Base-by-base conservation (phyloP, 2,329 filamentous ascomycete species). In the Whalleya microplaca region DNA sequence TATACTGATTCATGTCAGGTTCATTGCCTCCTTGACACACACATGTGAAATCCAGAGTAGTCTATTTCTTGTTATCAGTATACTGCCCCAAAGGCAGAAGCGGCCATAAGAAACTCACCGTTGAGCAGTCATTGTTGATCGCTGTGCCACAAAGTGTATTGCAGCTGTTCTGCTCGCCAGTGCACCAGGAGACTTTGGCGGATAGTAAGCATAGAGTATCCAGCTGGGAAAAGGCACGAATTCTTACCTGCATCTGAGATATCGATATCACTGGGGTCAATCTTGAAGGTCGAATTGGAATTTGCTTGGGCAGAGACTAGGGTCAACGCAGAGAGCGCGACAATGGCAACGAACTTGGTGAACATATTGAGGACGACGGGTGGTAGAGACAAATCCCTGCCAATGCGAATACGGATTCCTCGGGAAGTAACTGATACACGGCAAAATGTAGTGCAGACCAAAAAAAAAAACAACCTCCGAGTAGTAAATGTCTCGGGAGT, bases 1-100 rank as follows among this genome's bases (percentile, higher is more conserved):
- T 64, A 73, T 83, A 85, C 69, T 80, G 77, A 69, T 83, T 73
- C 45, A 85, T 76, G 55, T 78, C 80, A 14, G 82, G 81, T 6
- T 75, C 73, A 45, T 75, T 77, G 65, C 69, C 72, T 71, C 84
- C 82, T 32, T 67, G 51, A 75, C 83, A 85, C 16, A 71, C 75
- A 71, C 83, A 85, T 16, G 68, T 62, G 72, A 76, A 85, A 51
- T 71, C 62, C 43, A 85, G 75, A 43, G 74, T 74, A 41, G 52
- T 51, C 78, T 83, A 59, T 43, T 57, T 16, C 20, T 56, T 23
- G 58, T 62, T 58, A 66, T 51, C 32, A 16, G 37, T 48, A 45
- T 27, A 20, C 3, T 12, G n/a, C 21, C 29, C 32, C 21, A 12
- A 44, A 19, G 37, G 21, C 12, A 3, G 20, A 2, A 43, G 41